These are phyloP conservation scores for Roridomyces roridus DNA, from an alignment of 768 basidiomycete species.

Conservation along the genomic window DNA sequence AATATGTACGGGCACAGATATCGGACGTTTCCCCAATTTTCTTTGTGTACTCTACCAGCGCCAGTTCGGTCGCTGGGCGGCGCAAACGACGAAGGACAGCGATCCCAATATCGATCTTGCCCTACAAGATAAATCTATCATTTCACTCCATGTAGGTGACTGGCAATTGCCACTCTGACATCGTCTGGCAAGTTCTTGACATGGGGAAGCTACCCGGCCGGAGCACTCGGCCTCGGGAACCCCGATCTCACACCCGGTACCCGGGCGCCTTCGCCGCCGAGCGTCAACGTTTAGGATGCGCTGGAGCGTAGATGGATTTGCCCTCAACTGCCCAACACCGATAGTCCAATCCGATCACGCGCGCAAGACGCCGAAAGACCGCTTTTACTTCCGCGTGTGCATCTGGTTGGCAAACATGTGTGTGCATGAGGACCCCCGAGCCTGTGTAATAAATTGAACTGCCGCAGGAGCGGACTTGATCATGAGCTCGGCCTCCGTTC, in stretches of 20 bases:
- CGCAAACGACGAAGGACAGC: constrained; percentile 44
- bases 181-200: constrained; percentile 71
- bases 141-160: constrained; percentile 90
- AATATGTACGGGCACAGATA: constrained; percentile 56
- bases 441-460: neutral
- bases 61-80: constrained; percentile 79
- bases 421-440: neutral
- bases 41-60: constrained; percentile 80
- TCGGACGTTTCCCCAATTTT: constrained; percentile 84
- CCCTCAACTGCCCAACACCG: constrained; percentile 52
- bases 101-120: constrained; percentile 70
- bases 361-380: constrained; percentile 53
- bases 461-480: constrained; percentile 75
- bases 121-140: constrained; percentile 79
- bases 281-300: constrained; percentile 34
- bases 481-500: constrained; percentile 64
- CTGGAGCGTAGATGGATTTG: constrained; percentile 32
- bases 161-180: constrained; percentile 63
- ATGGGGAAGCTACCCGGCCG: constrained; percentile 79
- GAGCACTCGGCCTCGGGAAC: constrained; percentile 88
- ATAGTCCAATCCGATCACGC: constrained; percentile 73
- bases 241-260: constrained; percentile 60
- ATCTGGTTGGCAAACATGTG: constrained; percentile 82
- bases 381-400: constrained; percentile 87
- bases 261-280: constrained; percentile 62